A percentile compares a stretch with the other conserved stretches of the same genome.
Evolutionary conservation across 371 early-diverging fungal species (phyloP).

Genomic region (Dichotomocladium elegans): DNA sequence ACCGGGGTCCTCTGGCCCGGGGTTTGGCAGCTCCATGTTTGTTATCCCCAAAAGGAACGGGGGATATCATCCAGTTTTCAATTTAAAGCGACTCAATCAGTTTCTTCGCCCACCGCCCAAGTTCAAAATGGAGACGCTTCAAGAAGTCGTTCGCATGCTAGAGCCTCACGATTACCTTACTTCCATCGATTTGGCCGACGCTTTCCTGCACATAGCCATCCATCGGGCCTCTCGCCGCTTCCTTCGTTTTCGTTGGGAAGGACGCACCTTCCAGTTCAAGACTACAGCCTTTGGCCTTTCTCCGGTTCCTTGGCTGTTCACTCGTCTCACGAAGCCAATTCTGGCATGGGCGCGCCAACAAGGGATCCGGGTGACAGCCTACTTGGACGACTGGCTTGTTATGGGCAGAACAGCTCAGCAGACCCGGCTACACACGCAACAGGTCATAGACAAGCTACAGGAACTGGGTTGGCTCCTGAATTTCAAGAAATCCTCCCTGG

Average conservation of each 20-base stretch:
- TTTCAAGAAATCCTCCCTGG: conserved; percentile 11
- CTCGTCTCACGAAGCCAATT: conserved; percentile 20
- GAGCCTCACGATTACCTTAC: conserved; percentile 14
- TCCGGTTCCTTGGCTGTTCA: conserved; percentile 24
- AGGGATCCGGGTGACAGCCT: conserved; percentile 16
- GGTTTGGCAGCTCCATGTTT: conserved; percentile 16
- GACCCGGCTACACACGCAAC: neutral
- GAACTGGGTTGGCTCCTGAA: conserved; percentile 18
- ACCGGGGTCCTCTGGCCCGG: neutral
- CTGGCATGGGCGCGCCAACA: conserved; percentile 20
- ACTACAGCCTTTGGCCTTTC: conserved; percentile 31
- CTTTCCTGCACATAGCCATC: conserved; percentile 20
- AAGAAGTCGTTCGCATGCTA: conserved; percentile 11
- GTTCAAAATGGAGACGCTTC: conserved; percentile 25
- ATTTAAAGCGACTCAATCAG: conserved; percentile 17
- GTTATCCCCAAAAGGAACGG: conserved; percentile 19
- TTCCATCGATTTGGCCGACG: conserved; percentile 9
- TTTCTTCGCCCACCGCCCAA: neutral
- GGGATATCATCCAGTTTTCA: conserved; percentile 17
- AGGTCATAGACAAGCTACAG: neutral
- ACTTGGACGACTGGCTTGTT: conserved; percentile 26
- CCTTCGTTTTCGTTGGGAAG: conserved; percentile 19
- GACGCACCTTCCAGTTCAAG: conserved; percentile 19
- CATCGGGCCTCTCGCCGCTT: conserved; percentile 13
- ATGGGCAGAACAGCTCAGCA: conserved; percentile 4